Evolutionary conservation across 1,139 yeast species (phyloP), one percentile per base, ranked within the genome.

Genomic region (Hyphopichia buzzinii): DNA sequence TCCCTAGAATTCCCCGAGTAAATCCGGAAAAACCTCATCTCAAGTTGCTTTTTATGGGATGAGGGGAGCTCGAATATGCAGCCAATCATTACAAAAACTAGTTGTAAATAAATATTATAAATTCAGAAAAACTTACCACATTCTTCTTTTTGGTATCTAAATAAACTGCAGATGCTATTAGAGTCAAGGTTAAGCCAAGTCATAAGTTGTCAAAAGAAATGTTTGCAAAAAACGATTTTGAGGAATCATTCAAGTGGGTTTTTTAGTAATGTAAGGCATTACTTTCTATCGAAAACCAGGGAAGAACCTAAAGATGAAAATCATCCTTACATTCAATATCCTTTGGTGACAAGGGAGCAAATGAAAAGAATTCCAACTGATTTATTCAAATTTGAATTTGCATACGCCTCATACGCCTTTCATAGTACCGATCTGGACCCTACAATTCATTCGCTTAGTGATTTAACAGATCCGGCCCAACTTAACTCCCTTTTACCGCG

Each of bases 401-500:
- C 69, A 1, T 68, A 71, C 48, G 64, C 77, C 4, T 64, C 74
- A 8, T 75, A 64, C 44, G 79, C 74, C 6, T 75, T 72, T 49
- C 81, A 76, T 51, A 70, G 77, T 13, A 50, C 54, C 8, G 47
- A 54, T 25, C 47, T 62, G 4, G 56, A 54, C 26, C 75, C 81
- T 0, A 58, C 66, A 31, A 69, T 77, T 26, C 74, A 67, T 41
- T 74, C 80, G 3, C 52, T 76, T 26, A 67, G 76, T 38, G 82
- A 76, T 44, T 58, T 76, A 42, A 66, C 78, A 12, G 80, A 74
- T 38, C 74, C 77, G 0, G 57, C 79, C 1, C 72, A 63, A 43
- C 58, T 71, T 33, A 70, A 67, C 37, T 55, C 77, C 3, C 60
- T 75, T 33, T 53, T 76, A 27, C 81, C 81, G 3, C 59, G 74